Conservation (phyloP, 352 stramenopile species). For the Blastocystis sp. region DNA sequence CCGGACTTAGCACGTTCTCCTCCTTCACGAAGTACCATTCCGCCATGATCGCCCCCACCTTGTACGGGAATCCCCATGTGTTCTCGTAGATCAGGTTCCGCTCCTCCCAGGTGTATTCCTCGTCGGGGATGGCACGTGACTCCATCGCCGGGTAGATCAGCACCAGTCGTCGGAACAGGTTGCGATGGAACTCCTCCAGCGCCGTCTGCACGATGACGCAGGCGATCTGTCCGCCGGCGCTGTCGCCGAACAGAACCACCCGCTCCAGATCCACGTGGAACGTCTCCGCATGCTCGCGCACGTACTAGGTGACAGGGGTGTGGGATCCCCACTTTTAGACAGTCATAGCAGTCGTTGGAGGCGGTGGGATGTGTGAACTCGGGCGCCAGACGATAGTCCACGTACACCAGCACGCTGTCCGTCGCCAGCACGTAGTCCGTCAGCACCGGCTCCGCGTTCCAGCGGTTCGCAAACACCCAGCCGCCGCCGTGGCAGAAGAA, state of each 20-base stretch:
- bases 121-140: not conserved
- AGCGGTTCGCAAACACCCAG: slow-evolving; percentile 42
- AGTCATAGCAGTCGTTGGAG: slow-evolving; percentile 34
- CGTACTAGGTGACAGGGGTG: not conserved
- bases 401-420: slow-evolving; percentile 5
- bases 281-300: not conserved
- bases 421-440: slow-evolving; percentile 17
- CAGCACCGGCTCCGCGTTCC: not conserved
- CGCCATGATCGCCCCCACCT: not conserved
- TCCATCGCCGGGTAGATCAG: slow-evolving; percentile 47
- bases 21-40: not conserved
- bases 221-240: slow-evolving; percentile 4
- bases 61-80: not conserved
- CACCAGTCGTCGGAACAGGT: slow-evolving; percentile 28
- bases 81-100: slow-evolving; percentile 10
- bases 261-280: slow-evolving; percentile 23
- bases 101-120: slow-evolving; percentile 10
- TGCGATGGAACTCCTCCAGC: not conserved
- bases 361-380: slow-evolving; percentile 39
- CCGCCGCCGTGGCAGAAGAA: slow-evolving; percentile 51
- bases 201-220: slow-evolving; percentile 4
- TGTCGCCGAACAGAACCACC: slow-evolving; percentile 31
- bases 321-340: not conserved
- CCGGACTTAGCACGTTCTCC: not conserved
- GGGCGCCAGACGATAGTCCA: slow-evolving; percentile 40